Percentiles rank a stretch among this genome's conserved stretches.
Conservation (phyloP, 2,329 filamentous ascomycete species). For the Shiraia bambusicola region DNA sequence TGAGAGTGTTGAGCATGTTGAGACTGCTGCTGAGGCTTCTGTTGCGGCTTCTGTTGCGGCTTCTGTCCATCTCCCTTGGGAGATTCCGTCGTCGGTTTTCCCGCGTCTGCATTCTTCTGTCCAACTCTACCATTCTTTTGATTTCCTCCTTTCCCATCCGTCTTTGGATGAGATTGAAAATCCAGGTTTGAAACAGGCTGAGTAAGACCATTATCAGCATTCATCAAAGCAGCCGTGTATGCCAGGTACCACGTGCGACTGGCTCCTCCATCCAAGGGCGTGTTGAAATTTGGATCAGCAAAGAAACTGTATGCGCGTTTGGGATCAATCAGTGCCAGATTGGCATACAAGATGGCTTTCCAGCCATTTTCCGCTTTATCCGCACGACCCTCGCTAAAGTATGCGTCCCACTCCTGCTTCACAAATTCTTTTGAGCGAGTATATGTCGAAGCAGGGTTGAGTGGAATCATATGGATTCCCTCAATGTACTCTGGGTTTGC, state of each 20-base stretch:
- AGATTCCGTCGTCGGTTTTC: no score
- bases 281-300: conserved; percentile 64
- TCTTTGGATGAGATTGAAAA: neutral
- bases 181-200: conserved; percentile 1
- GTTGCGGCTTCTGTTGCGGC: neutral
- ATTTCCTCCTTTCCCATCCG: neutral
- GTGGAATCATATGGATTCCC: conserved; percentile 80
- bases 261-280: conserved; percentile 79
- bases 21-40: neutral
- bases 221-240: conserved; percentile 36
- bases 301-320: conserved; percentile 74
- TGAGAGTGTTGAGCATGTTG: no score
- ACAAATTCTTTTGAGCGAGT: conserved; percentile 73
- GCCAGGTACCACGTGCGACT: conserved; percentile 45
- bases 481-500: conserved; percentile 65
- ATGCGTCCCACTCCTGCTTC: conserved; percentile 65
- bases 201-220: conserved; percentile 1
- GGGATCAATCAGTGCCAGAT: conserved; percentile 77
- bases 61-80: neutral
- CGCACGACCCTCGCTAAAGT: conserved; percentile 70
- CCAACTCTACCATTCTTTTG: no score
- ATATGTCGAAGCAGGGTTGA: conserved; percentile 70
- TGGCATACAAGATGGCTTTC: conserved; percentile 83
- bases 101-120: no score
- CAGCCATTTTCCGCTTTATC: conserved; percentile 72